Evolutionary conservation across 1,139 yeast genomes (phyloP).

Genomic region (Pichia sorboxylosa): DNA sequence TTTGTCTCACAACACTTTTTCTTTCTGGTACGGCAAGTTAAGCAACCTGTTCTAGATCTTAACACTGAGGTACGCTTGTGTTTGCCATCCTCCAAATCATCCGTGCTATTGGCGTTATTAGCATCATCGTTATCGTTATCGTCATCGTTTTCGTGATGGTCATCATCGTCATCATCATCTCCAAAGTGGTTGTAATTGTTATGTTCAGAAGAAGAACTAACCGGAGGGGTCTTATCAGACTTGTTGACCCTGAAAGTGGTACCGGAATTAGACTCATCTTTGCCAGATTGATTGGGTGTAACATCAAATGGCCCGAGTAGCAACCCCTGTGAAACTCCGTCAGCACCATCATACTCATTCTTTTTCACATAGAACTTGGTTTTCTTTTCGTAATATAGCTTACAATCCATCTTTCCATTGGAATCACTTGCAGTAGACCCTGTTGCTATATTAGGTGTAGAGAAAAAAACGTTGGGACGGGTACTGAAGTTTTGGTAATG

Average conservation of each 20-base stretch:
- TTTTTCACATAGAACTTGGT: slow-evolving; percentile 4
- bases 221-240: too few species aligned
- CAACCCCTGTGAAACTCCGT: slow-evolving; percentile 2
- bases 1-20: slow-evolving; percentile 59
- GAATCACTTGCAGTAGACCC: too few species aligned
- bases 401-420: background rate
- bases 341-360: slow-evolving; percentile 1
- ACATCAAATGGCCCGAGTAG: background rate
- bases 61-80: slow-evolving; percentile 10
- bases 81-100: background rate
- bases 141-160: background rate
- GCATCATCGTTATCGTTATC: background rate
- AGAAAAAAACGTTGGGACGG: too few species aligned
- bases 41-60: slow-evolving; percentile 49
- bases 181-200: background rate
- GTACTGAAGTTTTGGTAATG: too few species aligned
- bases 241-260: background rate
- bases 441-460: too few species aligned
- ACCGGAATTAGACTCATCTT: background rate
- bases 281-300: background rate
- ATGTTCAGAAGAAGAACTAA: too few species aligned
- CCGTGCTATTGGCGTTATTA: background rate
- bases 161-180: background rate
- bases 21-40: slow-evolving; percentile 61
- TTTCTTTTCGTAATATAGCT: slow-evolving; percentile 3